phyloP scores from a whole-genome alignment of 495 filamentous ascomycete genomes.

The Articulospora tetracladia region DNA sequence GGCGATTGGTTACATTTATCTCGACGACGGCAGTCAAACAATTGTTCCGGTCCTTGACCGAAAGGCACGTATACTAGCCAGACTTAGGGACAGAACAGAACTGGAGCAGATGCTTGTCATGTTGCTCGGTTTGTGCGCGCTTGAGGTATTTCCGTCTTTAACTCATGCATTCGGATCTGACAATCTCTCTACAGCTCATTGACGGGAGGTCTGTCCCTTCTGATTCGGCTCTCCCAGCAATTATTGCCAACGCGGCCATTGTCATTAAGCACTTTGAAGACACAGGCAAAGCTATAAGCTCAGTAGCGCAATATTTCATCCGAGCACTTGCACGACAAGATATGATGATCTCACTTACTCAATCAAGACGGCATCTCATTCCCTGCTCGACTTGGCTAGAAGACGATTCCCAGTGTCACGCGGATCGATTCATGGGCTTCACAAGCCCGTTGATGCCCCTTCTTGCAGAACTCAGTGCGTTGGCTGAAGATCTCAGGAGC shows the following conservation, averaged over 20 bases:
- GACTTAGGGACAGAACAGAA: not conserved
- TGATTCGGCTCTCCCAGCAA: not conserved
- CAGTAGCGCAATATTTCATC: not conserved
- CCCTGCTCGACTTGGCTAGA: not conserved
- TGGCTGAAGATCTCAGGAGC: not conserved
- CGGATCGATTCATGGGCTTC: not conserved
- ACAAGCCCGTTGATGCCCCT: not conserved
- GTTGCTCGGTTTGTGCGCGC: not conserved
- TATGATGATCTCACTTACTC: not conserved
- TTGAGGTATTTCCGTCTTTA: not conserved
- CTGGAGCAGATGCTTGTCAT: slow-evolving; percentile 2
- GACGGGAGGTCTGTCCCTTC: not conserved
- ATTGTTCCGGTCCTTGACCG: not conserved
- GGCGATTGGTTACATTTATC: not conserved
- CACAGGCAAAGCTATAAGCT: not conserved
- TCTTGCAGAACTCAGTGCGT: not conserved
- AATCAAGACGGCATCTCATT: not conserved
- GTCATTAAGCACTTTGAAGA: not conserved
- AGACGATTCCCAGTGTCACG: not conserved
- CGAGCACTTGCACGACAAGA: not conserved
- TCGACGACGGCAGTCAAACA: not conserved
- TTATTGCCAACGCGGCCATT: not conserved
- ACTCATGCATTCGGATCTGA: not conserved
- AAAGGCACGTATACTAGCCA: not conserved
- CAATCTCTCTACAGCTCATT: not conserved